Evolutionary conservation across 768 basidiomycete genomes (phyloP).

Genomic region (Melanogaster broomeanus): DNA sequence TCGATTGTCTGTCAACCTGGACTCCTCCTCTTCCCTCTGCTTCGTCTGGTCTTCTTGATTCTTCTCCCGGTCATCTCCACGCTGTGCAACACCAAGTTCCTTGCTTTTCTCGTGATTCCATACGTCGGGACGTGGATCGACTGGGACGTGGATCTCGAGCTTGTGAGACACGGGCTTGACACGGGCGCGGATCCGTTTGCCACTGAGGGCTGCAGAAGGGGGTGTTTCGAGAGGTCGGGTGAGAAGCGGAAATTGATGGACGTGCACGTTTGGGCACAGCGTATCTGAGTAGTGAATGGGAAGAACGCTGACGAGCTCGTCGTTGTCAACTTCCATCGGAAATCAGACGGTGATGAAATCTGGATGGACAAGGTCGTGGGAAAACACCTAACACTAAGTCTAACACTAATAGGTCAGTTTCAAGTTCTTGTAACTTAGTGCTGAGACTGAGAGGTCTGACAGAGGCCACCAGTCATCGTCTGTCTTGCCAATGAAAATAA

Average conservation of each 20-base stretch:
- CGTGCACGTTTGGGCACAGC: constrained; percentile 62
- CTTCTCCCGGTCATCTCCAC: constrained; percentile 78
- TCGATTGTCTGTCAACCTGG: constrained; percentile 68
- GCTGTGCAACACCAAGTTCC: constrained; percentile 63
- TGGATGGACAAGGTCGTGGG: background rate
- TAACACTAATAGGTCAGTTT: no score
- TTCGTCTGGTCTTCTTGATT: constrained; percentile 60
- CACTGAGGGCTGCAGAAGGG: constrained; percentile 69
- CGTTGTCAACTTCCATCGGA: constrained; percentile 37
- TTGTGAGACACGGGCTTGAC: constrained; percentile 62
- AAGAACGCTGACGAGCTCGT: constrained; percentile 65
- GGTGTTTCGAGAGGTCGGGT: constrained; percentile 74
- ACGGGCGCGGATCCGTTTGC: constrained; percentile 76
- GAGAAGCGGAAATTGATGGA: constrained; percentile 82
- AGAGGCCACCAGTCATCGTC: no score
- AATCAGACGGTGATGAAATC: background rate
- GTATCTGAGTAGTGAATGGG: constrained; percentile 73
- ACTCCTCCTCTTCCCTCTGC: constrained; percentile 52
- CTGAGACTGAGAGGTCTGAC: no score
- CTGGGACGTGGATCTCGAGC: constrained; percentile 78
- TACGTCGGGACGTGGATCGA: constrained; percentile 78
- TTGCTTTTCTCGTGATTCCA: constrained; percentile 75
- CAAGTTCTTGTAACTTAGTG: no score
- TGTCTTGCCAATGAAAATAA: background rate
- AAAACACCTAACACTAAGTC: no score